Base-by-base conservation (phyloP, 202 grass and related monocot genomes). In the Panicum hallii region DNA sequence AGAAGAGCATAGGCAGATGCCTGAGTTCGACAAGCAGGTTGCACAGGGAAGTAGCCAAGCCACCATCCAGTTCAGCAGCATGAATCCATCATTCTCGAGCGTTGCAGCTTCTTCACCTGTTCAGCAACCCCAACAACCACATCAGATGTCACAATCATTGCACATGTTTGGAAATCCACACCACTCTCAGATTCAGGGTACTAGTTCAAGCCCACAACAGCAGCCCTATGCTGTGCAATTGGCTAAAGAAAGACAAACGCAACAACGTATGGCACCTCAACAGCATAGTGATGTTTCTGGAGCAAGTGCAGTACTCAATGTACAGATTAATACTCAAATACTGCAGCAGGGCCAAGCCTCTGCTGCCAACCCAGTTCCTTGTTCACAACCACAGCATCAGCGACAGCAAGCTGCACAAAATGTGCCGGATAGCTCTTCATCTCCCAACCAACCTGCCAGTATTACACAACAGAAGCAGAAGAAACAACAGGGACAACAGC, bases 211-310 rank as follows among this genome's bases (percentile, higher is more conserved):
- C 65, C 76, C 91, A 46, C 96, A 94, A 71, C 95, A 91, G 23
- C 91, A 88, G 84, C 71, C 83, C 50, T 90, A 94, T 86, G 79
- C 86, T 44, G 84, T 89, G 53, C 87, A 74, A 43, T 90, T 82
- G 78, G 77, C 89, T 49, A 93, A 93, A 86, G 91, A 99, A 77
- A 88, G 86, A 32, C 88, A 92, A 84, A 87, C 23, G 60, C 87
- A 89, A 58, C 92, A 90, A 42, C 86, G 53, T 52, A 75, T 90
- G 70, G 55, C 82, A 22, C 63, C 83, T 53, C 85, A 86, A 53
- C 90, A 90, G 63, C 87, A 91, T 63, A 86, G 38, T 70, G 79
- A 82, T 84, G 79, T 88, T 83, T 81, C 90, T 82, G 93, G 86
- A 54, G 63, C 79, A 71, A 81, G 57, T 89, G 78, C 74, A 56